phyloP scores from a whole-genome alignment of 345 rosid species.

The Citrus glauca region DNA sequence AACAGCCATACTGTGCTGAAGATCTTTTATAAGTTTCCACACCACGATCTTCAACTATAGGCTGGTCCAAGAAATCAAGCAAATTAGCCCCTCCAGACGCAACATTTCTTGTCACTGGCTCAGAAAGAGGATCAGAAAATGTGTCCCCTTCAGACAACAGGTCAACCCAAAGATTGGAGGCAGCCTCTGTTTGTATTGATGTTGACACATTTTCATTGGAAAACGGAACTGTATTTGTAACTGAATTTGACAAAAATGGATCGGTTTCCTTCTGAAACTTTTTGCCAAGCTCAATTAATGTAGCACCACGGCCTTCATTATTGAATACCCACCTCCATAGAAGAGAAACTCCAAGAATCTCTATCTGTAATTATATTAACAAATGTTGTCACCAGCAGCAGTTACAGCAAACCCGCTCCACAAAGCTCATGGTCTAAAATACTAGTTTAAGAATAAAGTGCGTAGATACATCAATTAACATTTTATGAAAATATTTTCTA shows the following conservation, averaged over 20 bases:
- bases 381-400: constrained; percentile 11
- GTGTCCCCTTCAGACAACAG: constrained; percentile 62
- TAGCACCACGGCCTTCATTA: constrained; percentile 54
- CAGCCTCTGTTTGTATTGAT: constrained; percentile 35
- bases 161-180: constrained; percentile 53
- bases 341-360: constrained; percentile 91
- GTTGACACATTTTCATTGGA: constrained; percentile 34
- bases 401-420: constrained; percentile 3
- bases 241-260: constrained; percentile 35
- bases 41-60: constrained; percentile 44
- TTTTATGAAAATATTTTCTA: constrained; percentile 31
- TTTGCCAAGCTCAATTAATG: constrained; percentile 47
- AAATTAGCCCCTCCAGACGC: constrained; percentile 38
- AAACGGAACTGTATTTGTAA: constrained; percentile 46
- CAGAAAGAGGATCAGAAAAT: constrained; percentile 22
- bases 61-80: constrained; percentile 79
- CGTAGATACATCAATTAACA: constrained; percentile 10
- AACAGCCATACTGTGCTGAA: constrained; percentile 35
- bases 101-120: constrained; percentile 42
- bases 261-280: constrained; percentile 36
- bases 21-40: constrained; percentile 40
- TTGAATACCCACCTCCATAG: constrained; percentile 70
- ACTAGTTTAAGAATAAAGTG: constrained; percentile 7
- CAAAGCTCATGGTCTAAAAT: constrained; percentile 3
- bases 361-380: constrained; percentile 56